phyloP scores from a whole-genome alignment of 257 asterid genomes.

The Solanum stenotomum region DNA sequence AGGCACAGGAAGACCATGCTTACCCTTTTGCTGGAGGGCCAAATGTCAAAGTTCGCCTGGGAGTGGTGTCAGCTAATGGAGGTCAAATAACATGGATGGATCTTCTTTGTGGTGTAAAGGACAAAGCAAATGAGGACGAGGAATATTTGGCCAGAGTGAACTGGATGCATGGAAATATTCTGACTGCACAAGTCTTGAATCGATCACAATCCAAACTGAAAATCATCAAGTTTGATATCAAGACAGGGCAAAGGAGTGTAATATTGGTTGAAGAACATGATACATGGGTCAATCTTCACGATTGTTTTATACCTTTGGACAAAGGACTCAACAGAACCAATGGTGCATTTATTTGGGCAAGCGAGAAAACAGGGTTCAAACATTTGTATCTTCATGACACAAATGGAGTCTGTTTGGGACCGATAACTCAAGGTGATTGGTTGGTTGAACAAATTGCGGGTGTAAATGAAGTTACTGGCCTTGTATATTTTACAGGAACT shows the following conservation, averaged over 20 bases:
- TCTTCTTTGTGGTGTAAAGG: constrained; percentile 61
- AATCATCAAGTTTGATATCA: constrained; percentile 65
- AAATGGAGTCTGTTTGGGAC: constrained; percentile 66
- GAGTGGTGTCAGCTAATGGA: constrained; percentile 61
- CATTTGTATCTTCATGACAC: constrained; percentile 68
- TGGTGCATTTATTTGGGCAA: constrained; percentile 85
- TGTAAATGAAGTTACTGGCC: constrained; percentile 67
- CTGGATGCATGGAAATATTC: constrained; percentile 84
- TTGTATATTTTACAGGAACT: constrained; percentile 69
- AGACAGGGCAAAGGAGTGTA: constrained; percentile 57
- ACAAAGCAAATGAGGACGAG: constrained; percentile 26
- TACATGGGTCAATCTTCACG: constrained; percentile 86
- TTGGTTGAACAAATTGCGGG: constrained; percentile 88
- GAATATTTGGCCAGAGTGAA: constrained; percentile 83
- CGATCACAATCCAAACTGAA: constrained; percentile 70
- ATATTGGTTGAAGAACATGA: constrained; percentile 66
- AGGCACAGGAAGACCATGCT: constrained; percentile 91
- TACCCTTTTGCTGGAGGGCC: constrained; percentile 86
- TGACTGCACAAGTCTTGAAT: constrained; percentile 77
- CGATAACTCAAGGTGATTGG: constrained; percentile 91
- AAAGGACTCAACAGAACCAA: constrained; percentile 37
- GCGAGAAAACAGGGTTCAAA: constrained; percentile 81
- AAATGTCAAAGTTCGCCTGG: constrained; percentile 74
- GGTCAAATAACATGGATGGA: constrained; percentile 82
- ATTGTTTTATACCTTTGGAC: constrained; percentile 78